Percentiles rank a stretch among this genome's conserved stretches.
phyloP scores from a whole-genome alignment of 495 filamentous ascomycete species.

The Penicillium desertorum region DNA sequence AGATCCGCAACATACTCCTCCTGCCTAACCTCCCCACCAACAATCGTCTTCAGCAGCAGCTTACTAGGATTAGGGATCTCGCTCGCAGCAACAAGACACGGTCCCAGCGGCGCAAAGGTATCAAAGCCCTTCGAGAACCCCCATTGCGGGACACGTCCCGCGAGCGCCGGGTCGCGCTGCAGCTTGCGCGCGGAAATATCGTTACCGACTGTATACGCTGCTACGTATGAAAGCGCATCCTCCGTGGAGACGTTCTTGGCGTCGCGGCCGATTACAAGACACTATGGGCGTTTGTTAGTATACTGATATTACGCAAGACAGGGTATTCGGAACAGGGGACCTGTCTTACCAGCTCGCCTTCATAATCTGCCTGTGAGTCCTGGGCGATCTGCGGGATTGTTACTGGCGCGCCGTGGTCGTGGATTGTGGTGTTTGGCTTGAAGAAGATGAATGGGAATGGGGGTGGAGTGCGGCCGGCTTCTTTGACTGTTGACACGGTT shows the following conservation, averaged over 20 bases:
- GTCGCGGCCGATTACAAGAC: slow-evolving; percentile 42
- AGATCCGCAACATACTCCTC: slow-evolving; percentile 64
- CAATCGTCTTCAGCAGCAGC: slow-evolving; percentile 55
- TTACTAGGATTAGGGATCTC: slow-evolving; percentile 53
- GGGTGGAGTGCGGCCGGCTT: slow-evolving; percentile 48
- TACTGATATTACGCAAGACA: neutral
- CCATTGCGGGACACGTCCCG: slow-evolving; percentile 70
- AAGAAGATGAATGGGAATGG: slow-evolving; percentile 52
- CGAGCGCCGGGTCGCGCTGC: slow-evolving; percentile 48
- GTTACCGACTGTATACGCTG: slow-evolving; percentile 50
- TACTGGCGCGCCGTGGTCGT: slow-evolving; percentile 42
- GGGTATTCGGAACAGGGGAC: neutral
- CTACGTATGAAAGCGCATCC: slow-evolving; percentile 47
- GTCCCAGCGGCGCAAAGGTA: slow-evolving; percentile 71
- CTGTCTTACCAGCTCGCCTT: slow-evolving; percentile 50
- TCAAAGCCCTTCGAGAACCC: slow-evolving; percentile 74
- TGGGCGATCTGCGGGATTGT: slow-evolving; percentile 51
- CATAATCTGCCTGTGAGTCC: slow-evolving; percentile 52
- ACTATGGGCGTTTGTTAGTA: slow-evolving; percentile 8
- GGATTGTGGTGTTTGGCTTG: slow-evolving; percentile 47
- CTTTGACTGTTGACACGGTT: slow-evolving; percentile 37
- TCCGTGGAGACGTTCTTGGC: slow-evolving; percentile 44
- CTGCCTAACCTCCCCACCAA: slow-evolving; percentile 67
- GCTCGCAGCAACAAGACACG: slow-evolving; percentile 37
- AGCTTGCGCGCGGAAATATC: slow-evolving; percentile 50